A percentile compares a stretch with the other conserved stretches of the same genome.
phyloP scores from a whole-genome alignment of 345 rosid species.

The Ricinus communis region DNA sequence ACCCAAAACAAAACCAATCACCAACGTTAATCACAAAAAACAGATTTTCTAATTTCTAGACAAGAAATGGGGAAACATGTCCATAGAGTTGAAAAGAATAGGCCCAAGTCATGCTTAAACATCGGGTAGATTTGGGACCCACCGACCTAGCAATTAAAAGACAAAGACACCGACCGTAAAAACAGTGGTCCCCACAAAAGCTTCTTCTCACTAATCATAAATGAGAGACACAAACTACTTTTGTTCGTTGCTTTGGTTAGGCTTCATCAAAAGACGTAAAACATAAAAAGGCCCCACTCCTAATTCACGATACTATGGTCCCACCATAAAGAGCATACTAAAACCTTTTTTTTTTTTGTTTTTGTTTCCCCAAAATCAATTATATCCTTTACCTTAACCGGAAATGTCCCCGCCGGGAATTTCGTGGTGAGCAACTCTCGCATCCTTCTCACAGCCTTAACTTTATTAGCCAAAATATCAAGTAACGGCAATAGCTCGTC shows the following conservation, averaged over 20 bases:
- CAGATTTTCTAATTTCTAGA: neutral
- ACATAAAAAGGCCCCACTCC: neutral
- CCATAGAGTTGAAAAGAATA: neutral
- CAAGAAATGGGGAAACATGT: neutral
- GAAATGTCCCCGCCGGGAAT: constrained; percentile 94
- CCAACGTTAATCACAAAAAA: neutral
- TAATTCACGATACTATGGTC: constrained; percentile 12
- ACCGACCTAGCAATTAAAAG: constrained; percentile 3
- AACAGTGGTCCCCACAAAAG: constrained; percentile 29
- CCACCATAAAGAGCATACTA: neutral
- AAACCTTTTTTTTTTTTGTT: too few species aligned
- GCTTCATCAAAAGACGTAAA: constrained; percentile 20
- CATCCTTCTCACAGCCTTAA: constrained; percentile 91
- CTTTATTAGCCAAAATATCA: constrained; percentile 88
- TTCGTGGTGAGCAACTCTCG: constrained; percentile 90
- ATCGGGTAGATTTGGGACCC: constrained; percentile 21
- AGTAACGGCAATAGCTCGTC: constrained; percentile 91
- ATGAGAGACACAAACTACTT: neutral
- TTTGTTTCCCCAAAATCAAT: neutral
- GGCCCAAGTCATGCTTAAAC: constrained; percentile 5
- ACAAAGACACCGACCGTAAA: constrained; percentile 27
- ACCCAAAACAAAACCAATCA: constrained; percentile 3
- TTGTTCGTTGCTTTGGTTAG: constrained; percentile 26
- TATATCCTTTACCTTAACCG: constrained; percentile 73
- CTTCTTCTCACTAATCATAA: constrained; percentile 30